phyloP scores from a whole-genome alignment of 495 filamentous ascomycete genomes.

The Penicillium arizonense region DNA sequence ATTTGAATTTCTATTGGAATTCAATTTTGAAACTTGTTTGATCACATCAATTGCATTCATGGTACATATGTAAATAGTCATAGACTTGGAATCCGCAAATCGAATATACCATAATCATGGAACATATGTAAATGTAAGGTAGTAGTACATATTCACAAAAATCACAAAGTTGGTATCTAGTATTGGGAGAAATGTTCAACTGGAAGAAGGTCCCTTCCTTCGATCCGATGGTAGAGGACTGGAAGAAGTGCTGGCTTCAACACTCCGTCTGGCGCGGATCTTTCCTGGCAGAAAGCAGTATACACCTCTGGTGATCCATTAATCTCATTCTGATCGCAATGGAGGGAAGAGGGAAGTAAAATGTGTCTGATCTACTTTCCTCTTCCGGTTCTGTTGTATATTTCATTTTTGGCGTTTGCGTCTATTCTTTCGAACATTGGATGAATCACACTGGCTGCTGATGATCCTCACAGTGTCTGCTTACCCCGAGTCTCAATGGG shows the following conservation, averaged over 20 bases:
- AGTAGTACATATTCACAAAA: background rate
- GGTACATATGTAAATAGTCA: too few relatives aligned
- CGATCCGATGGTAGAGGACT: too few relatives aligned
- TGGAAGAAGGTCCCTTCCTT: too few relatives aligned
- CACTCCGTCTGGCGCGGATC: background rate
- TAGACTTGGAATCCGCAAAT: too few relatives aligned
- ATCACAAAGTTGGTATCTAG: conserved; percentile 1
- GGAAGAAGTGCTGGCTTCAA: background rate
- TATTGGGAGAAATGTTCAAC: background rate
- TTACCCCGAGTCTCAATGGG: conserved; percentile 55
- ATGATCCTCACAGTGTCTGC: conserved; percentile 40
- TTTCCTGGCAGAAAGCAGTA: too few relatives aligned
- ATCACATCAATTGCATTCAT: too few relatives aligned
- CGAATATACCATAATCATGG: too few relatives aligned
- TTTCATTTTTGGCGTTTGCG: background rate
- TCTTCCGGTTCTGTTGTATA: background rate
- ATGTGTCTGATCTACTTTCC: background rate
- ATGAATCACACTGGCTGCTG: background rate
- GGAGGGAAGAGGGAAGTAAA: background rate
- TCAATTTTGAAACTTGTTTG: too few relatives aligned
- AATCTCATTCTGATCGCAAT: background rate
- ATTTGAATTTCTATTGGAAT: too few relatives aligned
- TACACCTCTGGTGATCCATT: background rate
- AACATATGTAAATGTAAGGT: too few relatives aligned
- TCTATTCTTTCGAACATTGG: background rate